Conservation (phyloP, 2,329 filamentous ascomycete genomes). For the Colletotrichum sp. region DNA sequence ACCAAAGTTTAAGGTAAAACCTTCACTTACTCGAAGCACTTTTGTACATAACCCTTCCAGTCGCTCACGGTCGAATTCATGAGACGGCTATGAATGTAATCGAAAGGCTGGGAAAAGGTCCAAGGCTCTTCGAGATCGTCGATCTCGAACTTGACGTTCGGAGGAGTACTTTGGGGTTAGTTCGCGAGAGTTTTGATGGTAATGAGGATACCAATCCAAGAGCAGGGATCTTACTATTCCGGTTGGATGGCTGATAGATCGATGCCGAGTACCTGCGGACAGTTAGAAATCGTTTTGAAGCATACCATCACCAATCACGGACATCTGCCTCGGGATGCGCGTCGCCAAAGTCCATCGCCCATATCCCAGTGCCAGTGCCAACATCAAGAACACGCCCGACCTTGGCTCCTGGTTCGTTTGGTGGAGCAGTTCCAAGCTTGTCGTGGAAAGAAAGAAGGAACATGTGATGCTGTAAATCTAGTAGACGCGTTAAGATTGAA, state of each 20-base stretch:
- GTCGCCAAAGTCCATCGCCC: constrained; percentile 40
- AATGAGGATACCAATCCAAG: neutral
- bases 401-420: neutral
- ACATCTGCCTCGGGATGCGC: constrained; percentile 28
- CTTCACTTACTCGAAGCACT: constrained; percentile 39
- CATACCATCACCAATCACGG: constrained; percentile 13
- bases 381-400: neutral
- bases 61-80: constrained; percentile 58
- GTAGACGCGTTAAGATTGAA: neutral
- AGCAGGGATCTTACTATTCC: constrained; percentile 23
- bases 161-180: constrained; percentile 34
- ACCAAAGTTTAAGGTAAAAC: constrained; percentile 25
- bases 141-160: constrained; percentile 41
- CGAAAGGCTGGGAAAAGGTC: constrained; percentile 45
- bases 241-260: constrained; percentile 45
- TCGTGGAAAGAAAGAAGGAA: neutral
- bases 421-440: neutral
- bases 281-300: neutral
- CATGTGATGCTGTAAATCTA: neutral
- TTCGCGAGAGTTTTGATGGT: neutral
- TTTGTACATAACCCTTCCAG: constrained; percentile 54
- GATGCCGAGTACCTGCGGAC: constrained; percentile 33
- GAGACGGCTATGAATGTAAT: constrained; percentile 62
- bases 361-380: neutral
- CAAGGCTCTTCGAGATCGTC: constrained; percentile 35